Evolutionary conservation across 768 basidiomycete species (phyloP).

Genomic region (Pleurotus salmoneostramineus): DNA sequence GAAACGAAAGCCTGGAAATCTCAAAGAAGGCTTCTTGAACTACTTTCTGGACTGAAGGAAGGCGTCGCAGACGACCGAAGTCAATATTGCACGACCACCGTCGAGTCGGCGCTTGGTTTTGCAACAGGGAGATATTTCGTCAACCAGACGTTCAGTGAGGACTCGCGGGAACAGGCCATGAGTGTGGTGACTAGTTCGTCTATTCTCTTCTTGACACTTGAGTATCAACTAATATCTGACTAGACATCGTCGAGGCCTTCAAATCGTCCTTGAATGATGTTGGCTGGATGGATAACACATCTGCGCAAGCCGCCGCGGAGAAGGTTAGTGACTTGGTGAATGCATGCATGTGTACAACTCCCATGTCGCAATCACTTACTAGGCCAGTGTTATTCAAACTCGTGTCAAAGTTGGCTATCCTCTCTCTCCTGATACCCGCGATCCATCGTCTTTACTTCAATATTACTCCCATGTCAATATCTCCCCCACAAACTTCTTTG

Average conservation of each 20-base stretch:
- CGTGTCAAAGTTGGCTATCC: conserved; percentile 94
- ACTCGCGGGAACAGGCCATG: conserved; percentile 77
- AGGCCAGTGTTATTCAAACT: conserved; percentile 65
- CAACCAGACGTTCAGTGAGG: conserved; percentile 72
- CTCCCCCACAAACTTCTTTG: conserved; percentile 71
- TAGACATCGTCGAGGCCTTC: conserved; percentile 81
- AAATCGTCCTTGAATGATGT: conserved; percentile 68
- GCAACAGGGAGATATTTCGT: conserved; percentile 89
- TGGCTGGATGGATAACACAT: conserved; percentile 89
- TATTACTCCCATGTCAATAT: conserved; percentile 78
- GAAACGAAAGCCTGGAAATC: conserved; percentile 79
- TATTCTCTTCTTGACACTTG: background rate
- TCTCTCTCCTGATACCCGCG: conserved; percentile 74
- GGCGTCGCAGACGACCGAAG: conserved; percentile 81
- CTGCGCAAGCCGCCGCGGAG: conserved; percentile 75
- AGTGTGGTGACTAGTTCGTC: conserved; percentile 70
- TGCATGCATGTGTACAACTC: background rate
- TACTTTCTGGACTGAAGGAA: conserved; percentile 79
- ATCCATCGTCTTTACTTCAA: conserved; percentile 59
- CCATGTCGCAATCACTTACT: conserved; percentile 4
- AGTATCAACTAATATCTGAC: conserved; percentile 10
- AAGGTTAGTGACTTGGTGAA: conserved; percentile 49
- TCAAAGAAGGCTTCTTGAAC: conserved; percentile 63
- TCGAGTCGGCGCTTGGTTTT: conserved; percentile 80
- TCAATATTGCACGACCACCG: conserved; percentile 74